phyloP scores from a whole-genome alignment of 2,329 filamentous ascomycete genomes.

The Bipolaris oryzae region DNA sequence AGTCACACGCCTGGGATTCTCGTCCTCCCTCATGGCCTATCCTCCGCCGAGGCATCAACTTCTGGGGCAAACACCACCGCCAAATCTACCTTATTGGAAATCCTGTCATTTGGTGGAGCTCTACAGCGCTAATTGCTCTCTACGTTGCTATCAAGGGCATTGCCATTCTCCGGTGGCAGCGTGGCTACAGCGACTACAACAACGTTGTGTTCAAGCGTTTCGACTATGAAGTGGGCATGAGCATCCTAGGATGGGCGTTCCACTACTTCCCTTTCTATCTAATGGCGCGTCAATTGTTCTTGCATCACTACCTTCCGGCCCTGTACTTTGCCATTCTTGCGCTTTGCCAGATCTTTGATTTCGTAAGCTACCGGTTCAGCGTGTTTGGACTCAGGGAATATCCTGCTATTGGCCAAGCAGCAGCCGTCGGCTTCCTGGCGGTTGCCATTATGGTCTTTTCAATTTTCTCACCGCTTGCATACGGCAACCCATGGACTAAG shows the following conservation, averaged over 20 bases:
- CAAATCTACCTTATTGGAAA: slow-evolving; percentile 98
- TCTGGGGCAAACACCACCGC: slow-evolving; percentile 93
- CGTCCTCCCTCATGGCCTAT: slow-evolving; percentile 92
- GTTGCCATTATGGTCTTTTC: slow-evolving; percentile 77
- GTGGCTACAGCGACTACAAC: slow-evolving; percentile 85
- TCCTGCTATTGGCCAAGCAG: slow-evolving; percentile 75
- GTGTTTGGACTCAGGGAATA: slow-evolving; percentile 70
- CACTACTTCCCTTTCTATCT: slow-evolving; percentile 99
- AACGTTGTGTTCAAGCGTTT: slow-evolving; percentile 90
- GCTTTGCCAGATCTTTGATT: slow-evolving; percentile 89
- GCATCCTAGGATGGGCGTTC: slow-evolving; percentile 91
- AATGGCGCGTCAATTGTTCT: slow-evolving; percentile 96
- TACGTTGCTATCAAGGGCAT: slow-evolving; percentile 87
- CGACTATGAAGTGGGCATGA: slow-evolving; percentile 93
- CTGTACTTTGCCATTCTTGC: slow-evolving; percentile 93
- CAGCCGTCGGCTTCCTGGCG: slow-evolving; percentile 74
- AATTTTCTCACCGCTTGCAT: slow-evolving; percentile 86
- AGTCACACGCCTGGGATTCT: slow-evolving; percentile 98
- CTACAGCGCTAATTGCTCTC: slow-evolving; percentile 74
- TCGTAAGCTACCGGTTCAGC: slow-evolving; percentile 73
- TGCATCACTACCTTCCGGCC: slow-evolving; percentile 98
- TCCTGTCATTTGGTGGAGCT: slow-evolving; percentile 85
- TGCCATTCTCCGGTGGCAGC: slow-evolving; percentile 90
- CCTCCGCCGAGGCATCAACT: slow-evolving; percentile 94
- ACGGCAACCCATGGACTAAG: slow-evolving; percentile 94